phyloP scores from a whole-genome alignment of 495 filamentous ascomycete species.

The Hapsidospora chrysogenum region DNA sequence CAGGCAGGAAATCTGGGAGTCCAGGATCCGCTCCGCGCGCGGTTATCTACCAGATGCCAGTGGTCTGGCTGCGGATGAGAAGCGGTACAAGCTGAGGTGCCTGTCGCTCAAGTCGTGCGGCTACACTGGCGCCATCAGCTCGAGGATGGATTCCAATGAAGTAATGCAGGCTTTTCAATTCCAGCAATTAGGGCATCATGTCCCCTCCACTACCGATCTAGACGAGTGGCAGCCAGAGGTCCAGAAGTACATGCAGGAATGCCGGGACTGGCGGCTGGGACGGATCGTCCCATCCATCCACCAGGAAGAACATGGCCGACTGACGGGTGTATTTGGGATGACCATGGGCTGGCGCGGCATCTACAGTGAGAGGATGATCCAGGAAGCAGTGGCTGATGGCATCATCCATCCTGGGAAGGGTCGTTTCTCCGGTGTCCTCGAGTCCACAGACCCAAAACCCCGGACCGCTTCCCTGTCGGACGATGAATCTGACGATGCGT shows the following conservation, averaged over 20 bases:
- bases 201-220: not conserved
- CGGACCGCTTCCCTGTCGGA: too few species aligned
- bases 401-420: conserved; percentile 9
- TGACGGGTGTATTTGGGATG: conserved; percentile 7
- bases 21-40: too few species aligned
- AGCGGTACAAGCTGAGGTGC: conserved; percentile 12
- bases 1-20: too few species aligned
- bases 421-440: conserved; percentile 11
- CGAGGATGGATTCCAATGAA: not conserved
- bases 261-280: conserved; percentile 11
- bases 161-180: too few species aligned
- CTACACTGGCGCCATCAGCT: conserved; percentile 16
- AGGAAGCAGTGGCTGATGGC: conserved; percentile 11
- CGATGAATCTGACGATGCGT: too few species aligned
- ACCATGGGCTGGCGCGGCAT: conserved; percentile 3
- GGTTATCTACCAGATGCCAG: not conserved
- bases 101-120: conserved; percentile 28
- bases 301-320: conserved; percentile 5
- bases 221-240: conserved; percentile 4
- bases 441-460: too few species aligned
- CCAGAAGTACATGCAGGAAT: conserved; percentile 9
- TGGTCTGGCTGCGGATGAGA: not conserved
- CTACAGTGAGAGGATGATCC: conserved; percentile 2
- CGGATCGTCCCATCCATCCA: conserved; percentile 8
- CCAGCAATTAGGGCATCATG: too few species aligned